Base-by-base conservation (phyloP, 2,329 filamentous ascomycete species). In the Ambrosiella cleistominuta region DNA sequence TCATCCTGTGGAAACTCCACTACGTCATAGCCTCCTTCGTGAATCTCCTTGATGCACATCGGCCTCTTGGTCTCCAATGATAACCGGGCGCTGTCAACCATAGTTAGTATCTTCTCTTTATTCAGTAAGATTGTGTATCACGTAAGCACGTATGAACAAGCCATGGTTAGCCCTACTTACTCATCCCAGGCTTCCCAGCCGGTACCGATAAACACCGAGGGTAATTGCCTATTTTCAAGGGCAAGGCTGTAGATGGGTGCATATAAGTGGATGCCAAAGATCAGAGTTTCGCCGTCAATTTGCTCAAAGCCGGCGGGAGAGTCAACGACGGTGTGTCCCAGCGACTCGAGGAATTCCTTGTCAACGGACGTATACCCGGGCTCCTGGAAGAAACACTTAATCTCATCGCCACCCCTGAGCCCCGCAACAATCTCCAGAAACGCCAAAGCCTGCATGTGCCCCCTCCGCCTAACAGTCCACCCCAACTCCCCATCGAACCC, bases 211-310 rank as follows among this genome's bases (percentile, higher is more conserved):
- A 81, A 78, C 1, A 83, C 64, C 0, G 69, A 72, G 0, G 82
- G 82, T 1, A 72, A 27, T 27, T 27, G 63, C 0, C 67, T 62
- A 0, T 67, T 64, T 1, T 69, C 63, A 1, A 86, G 67, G 0
- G 80, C 72, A 5, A 71, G 66, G 19, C 75, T 69, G 54, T 80
- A 86, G 45, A 77, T 72, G 42, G 68, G 71, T 19, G 69, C 71
- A 59, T 81, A 80, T 60, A 82, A 72, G 55, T 85, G 82, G 0
- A 85, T 73, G 1, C 79, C 82, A 62, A 78, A 86, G 1, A 84
- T 70, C 1, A 87, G 65, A 0, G 78, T 75, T 0, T 68, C 64
- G 0, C 65, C 53, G 13, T 74, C 70, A 8, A 86, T 70, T 5
- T 72, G 63, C 0, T 72, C 66, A 62, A 79, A 82, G 0, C 74